Base-by-base conservation (phyloP, 2,329 filamentous ascomycete species). In the Xylariaceae sp. region DNA sequence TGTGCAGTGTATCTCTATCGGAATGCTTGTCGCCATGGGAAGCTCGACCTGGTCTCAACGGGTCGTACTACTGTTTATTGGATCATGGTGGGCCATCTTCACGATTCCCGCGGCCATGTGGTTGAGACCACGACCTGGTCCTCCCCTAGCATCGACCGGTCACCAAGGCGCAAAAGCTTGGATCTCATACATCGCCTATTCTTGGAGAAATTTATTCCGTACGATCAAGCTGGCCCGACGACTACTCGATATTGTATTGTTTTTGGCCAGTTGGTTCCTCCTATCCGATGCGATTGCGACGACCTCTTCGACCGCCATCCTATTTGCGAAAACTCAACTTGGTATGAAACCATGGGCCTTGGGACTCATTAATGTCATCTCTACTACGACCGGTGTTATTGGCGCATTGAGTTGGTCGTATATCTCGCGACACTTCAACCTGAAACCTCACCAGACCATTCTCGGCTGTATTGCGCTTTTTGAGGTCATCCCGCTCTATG, bases 251-350 rank as follows among this genome's bases (percentile, higher is more conserved):
- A 87, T 93, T 34, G 77, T 89, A 34, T 78, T 93, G 5, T 94
- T 94, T 72, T 82, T 99, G 3, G 85, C 82, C 2, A 92, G 90
- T 4, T 99, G 94, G 94, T 97, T 99, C 72, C 81, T 99, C 35
- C 82, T 99, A 1, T 96, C 90, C 5, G 94, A 99, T 69, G 92
- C 90, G 48, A 92, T 97, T 64, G 94, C 94, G 6, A 97, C 94
- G 0, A 93, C 96, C 0, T 94, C 90, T 39, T 93, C 92, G 11
- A 97, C 94, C 0, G 94, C 94, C 0, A 92, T 97, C 34, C 80
- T 99, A 8, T 99, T 97, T 72, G 94, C 93, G 47, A 97, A 97
- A 76, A 97, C 93, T 0, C 86, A 92, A 64, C 79, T 99, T 8
- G 85, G 89, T 64, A 99, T 99, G 94, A 82, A 87, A 60, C 87